Evolutionary conservation across 73 alveolate species (phyloP).

Genomic region (Paramecium sonneborni): DNA sequence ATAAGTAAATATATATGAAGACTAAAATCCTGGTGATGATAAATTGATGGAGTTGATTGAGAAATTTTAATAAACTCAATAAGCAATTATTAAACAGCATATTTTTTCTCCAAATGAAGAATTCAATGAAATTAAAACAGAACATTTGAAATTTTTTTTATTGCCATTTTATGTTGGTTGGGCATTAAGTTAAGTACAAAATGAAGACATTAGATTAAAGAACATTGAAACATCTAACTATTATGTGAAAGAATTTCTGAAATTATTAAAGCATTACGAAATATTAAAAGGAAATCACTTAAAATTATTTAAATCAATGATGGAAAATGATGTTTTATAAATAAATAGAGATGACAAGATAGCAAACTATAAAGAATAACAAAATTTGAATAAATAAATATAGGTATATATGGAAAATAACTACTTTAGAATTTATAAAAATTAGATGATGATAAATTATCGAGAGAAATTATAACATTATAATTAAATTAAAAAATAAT

Average conservation of each 20-base stretch:
- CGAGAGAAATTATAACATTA: slow-evolving; percentile 63
- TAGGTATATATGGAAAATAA: not conserved
- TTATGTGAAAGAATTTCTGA: slow-evolving; percentile 69
- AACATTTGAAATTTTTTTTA: slow-evolving; percentile 71
- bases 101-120: slow-evolving; percentile 77
- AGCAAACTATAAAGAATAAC: slow-evolving; percentile 62
- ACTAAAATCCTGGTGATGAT: slow-evolving; percentile 15
- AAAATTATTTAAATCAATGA: slow-evolving; percentile 58
- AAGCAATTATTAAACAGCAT: slow-evolving; percentile 54
- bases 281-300: slow-evolving; percentile 68
- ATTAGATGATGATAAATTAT: slow-evolving; percentile 71
- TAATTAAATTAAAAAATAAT: slow-evolving; percentile 68
- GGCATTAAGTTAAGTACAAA: slow-evolving; percentile 63
- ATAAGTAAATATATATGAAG: not conserved
- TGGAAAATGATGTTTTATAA: slow-evolving; percentile 49
- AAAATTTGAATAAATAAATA: slow-evolving; percentile 68
- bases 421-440: slow-evolving; percentile 68
- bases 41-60: slow-evolving; percentile 1
- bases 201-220: slow-evolving; percentile 52
- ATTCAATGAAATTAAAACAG: slow-evolving; percentile 74
- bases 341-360: slow-evolving; percentile 62
- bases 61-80: not conserved
- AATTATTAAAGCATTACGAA: slow-evolving; percentile 66
- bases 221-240: slow-evolving; percentile 65
- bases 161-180: slow-evolving; percentile 72